Evolutionary conservation across 768 basidiomycete genomes (phyloP).

Genomic region (Hypsizygus marmoreus): DNA sequence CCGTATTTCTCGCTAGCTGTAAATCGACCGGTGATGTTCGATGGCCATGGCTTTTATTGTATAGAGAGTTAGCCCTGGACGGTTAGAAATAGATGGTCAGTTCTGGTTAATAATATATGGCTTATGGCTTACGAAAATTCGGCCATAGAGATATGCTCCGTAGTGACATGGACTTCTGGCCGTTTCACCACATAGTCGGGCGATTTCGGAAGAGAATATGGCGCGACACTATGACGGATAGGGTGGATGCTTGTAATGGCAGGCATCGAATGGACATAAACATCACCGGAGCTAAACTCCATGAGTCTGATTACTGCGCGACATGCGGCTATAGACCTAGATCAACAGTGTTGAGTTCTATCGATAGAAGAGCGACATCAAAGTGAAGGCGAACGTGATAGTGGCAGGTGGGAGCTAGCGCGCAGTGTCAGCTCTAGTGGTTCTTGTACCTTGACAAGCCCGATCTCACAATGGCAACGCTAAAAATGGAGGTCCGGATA

Average conservation of each 20-base stretch:
- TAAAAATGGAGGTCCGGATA: conserved; percentile 20
- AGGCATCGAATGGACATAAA: conserved; percentile 49
- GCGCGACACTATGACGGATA: conserved; percentile 31
- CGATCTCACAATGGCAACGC: conserved; percentile 53
- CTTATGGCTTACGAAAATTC: conserved; percentile 47
- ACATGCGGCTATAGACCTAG: conserved; percentile 66
- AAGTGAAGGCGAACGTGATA: conserved; percentile 51
- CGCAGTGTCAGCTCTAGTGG: conserved; percentile 15
- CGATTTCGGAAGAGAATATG: conserved; percentile 25
- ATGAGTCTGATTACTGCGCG: conserved; percentile 68
- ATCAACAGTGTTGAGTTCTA: conserved; percentile 6
- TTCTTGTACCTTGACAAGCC: conserved; percentile 2
- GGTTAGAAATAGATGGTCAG: conserved; percentile 10
- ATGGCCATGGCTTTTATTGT: conserved; percentile 23
- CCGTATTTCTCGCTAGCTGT: conserved; percentile 26
- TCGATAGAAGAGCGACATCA: conserved; percentile 2
- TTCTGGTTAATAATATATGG: not conserved
- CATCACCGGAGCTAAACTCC: conserved; percentile 50
- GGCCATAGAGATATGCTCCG: conserved; percentile 61
- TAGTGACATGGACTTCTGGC: conserved; percentile 57
- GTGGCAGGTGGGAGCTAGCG: conserved; percentile 64
- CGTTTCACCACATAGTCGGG: conserved; percentile 35
- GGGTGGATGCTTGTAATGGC: conserved; percentile 35
- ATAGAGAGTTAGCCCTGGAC: conserved; percentile 24
- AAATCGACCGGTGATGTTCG: conserved; percentile 29